Conservation (phyloP, 352 stramenopile genomes). For the Globisporangium spiculum region DNA sequence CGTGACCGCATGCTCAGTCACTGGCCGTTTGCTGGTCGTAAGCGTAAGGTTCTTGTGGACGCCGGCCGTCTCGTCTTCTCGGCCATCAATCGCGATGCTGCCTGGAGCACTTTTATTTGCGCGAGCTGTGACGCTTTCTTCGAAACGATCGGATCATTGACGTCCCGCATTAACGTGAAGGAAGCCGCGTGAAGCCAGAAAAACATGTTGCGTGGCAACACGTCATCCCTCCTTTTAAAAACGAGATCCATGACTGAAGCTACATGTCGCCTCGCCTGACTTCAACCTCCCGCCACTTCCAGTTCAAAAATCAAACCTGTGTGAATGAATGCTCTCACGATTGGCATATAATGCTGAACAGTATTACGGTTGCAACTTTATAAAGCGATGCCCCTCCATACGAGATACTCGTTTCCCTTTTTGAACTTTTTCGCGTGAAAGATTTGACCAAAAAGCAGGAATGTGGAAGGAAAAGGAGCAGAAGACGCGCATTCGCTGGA, state of each 20-base stretch:
- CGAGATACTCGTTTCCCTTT: background rate
- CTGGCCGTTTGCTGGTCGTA: too few relatives aligned
- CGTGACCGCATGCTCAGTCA: too few relatives aligned
- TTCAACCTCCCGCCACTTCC: background rate
- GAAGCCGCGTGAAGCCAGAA: background rate
- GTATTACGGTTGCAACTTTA: background rate
- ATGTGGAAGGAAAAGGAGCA: background rate
- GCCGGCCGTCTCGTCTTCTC: background rate
- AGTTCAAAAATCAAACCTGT: background rate
- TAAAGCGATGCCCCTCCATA: background rate
- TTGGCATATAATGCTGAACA: background rate
- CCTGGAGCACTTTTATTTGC: background rate
- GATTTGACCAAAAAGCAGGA: background rate
- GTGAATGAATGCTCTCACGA: background rate
- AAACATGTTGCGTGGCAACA: background rate
- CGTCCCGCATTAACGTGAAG: background rate
- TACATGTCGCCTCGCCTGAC: background rate
- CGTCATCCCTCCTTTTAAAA: constrained; percentile 2
- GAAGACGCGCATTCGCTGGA: background rate
- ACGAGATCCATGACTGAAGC: background rate
- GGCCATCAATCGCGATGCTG: background rate
- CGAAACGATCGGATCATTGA: background rate
- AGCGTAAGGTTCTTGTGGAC: background rate
- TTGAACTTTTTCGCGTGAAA: background rate
- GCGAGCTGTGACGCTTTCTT: background rate